Conservation (phyloP, 306 rosid genomes). For the Lagenaria siceraria region DNA sequence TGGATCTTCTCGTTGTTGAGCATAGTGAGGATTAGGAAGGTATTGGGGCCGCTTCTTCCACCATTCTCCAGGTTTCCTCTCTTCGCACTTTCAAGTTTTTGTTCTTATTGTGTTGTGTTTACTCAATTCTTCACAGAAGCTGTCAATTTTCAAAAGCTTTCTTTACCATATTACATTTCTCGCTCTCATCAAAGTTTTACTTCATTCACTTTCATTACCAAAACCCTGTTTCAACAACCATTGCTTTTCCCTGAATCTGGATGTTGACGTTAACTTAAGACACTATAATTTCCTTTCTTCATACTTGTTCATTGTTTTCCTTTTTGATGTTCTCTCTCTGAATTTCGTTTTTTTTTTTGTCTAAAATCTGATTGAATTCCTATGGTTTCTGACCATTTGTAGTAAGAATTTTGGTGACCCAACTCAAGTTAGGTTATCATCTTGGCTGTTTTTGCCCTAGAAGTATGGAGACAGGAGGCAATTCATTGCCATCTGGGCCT, state of each 20-base stretch:
- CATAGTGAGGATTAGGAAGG: background rate
- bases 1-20: background rate
- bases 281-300: background rate
- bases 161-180: background rate
- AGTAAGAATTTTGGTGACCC: background rate
- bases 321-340: background rate
- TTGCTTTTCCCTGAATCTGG: background rate
- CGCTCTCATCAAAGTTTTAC: background rate
- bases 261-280: background rate
- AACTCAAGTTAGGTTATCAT: background rate
- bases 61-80: background rate
- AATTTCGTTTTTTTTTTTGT: background rate
- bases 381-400: background rate
- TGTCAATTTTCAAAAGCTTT: background rate
- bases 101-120: background rate
- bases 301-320: background rate
- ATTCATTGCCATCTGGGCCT: conserved; percentile 64
- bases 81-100: background rate
- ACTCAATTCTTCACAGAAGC: background rate
- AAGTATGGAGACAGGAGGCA: conserved; percentile 58
- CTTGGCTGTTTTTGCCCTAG: conserved; percentile 2
- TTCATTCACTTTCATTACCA: background rate
- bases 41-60: background rate
- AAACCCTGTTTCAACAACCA: background rate
- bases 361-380: background rate